A percentile compares a stretch with the other conserved stretches of the same genome.
These are phyloP conservation scores for Dictyophora rubrovolvata DNA, from an alignment of 768 basidiomycete genomes.

Conservation along the genomic window DNA sequence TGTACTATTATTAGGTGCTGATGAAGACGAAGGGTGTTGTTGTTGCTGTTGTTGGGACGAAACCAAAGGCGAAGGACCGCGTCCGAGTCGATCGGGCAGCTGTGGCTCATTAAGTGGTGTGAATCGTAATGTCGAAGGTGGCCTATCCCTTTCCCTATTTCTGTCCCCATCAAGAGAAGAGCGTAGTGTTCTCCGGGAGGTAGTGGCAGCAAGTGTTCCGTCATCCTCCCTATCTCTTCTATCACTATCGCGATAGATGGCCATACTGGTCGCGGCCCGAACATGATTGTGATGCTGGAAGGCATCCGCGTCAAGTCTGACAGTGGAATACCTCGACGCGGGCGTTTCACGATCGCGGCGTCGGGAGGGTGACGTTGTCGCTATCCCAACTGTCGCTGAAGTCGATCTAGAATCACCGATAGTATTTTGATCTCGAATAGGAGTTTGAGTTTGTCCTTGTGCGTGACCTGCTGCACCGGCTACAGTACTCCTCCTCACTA, in stretches of 20 bases:
- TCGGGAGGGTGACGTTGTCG: slow-evolving; percentile 10
- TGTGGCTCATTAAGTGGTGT: slow-evolving; percentile 1
- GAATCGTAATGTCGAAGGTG: neutral
- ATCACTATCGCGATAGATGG: neutral
- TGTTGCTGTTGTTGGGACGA: neutral
- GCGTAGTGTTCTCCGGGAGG: neutral
- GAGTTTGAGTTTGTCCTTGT: neutral
- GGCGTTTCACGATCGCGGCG: slow-evolving; percentile 8
- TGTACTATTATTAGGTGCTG: neutral
- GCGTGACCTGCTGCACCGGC: neutral
- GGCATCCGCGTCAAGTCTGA: neutral
- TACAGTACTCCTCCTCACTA: slow-evolving; percentile 29
- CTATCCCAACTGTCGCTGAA: neutral
- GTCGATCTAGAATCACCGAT: no score
- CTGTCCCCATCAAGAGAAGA: neutral
- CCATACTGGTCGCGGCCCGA: neutral
- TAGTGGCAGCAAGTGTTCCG: neutral
- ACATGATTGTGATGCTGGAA: neutral
- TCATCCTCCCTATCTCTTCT: neutral
- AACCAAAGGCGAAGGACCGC: slow-evolving; percentile 6
- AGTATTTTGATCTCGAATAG: neutral
- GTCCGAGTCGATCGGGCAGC: neutral
- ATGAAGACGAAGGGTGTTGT: slow-evolving; percentile 15
- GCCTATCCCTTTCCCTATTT: slow-evolving; percentile 2
- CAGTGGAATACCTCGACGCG: neutral